These are phyloP conservation scores for Ophiostoma quercus DNA, from an alignment of 2,329 filamentous ascomycete genomes.

Conservation along the genomic window DNA sequence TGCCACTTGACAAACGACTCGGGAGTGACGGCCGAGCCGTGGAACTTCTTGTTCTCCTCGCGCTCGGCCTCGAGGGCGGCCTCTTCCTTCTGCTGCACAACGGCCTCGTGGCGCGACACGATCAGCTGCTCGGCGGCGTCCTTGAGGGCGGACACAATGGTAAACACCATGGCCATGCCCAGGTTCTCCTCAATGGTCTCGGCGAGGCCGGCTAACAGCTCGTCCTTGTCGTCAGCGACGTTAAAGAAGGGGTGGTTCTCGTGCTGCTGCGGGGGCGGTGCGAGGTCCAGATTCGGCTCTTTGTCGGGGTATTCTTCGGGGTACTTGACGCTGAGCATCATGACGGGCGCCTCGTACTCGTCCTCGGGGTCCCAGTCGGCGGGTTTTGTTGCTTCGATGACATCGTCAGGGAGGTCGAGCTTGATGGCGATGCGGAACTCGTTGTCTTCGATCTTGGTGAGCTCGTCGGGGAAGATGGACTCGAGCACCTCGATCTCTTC, in stretches of 20 bases:
- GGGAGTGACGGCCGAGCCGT: constrained; percentile 80
- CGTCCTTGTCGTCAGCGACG: constrained; percentile 71
- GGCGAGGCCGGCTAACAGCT: constrained; percentile 64
- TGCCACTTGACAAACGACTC: constrained; percentile 84
- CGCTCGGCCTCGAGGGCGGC: constrained; percentile 59
- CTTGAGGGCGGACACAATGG: constrained; percentile 79
- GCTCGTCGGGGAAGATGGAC: constrained; percentile 97
- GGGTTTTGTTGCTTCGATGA: constrained; percentile 13
- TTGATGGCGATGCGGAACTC: constrained; percentile 81
- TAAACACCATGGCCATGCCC: constrained; percentile 97
- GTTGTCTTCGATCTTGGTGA: constrained; percentile 89
- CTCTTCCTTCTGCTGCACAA: constrained; percentile 54
- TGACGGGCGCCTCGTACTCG: constrained; percentile 57
- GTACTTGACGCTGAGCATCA: constrained; percentile 82
- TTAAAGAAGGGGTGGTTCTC: constrained; percentile 68
- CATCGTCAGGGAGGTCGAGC: constrained; percentile 68
- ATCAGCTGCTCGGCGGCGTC: constrained; percentile 86
- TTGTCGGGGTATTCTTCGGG: constrained; percentile 88
- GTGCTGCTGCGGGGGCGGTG: constrained; percentile 53
- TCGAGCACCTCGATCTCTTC: constrained; percentile 97
- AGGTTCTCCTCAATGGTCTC: constrained; percentile 84
- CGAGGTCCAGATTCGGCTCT: constrained; percentile 75
- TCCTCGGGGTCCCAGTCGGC: constrained; percentile 38
- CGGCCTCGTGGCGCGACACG: constrained; percentile 62
- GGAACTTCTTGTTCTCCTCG: constrained; percentile 95